Conservation (phyloP, 106 monocot species). For the Allium fistulosum region DNA sequence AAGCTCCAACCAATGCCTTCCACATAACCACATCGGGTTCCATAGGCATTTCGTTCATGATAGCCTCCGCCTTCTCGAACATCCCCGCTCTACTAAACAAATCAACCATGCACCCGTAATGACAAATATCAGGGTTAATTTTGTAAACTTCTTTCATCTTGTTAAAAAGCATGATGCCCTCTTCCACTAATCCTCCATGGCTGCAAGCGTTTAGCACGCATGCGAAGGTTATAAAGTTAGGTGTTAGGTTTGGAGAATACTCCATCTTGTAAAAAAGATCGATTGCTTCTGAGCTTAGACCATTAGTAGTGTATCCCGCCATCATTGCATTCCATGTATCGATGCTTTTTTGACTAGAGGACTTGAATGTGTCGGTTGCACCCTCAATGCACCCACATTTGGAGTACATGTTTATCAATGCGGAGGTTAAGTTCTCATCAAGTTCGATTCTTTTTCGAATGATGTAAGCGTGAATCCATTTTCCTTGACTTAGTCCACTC, state of each 20-base stretch:
- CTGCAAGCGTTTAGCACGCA: conserved; percentile 57
- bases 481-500: conserved; percentile 41
- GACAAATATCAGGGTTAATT: conserved; percentile 48
- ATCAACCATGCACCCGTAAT: conserved; percentile 73
- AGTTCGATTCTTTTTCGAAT: conserved; percentile 21
- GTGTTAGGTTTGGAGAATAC: conserved; percentile 12
- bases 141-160: conserved; percentile 33
- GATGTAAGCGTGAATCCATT: conserved; percentile 49
- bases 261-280: conserved; percentile 38
- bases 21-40: conserved; percentile 51
- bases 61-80: conserved; percentile 37
- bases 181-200: conserved; percentile 44
- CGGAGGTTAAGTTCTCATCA: conserved; percentile 39
- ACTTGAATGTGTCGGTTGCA: conserved; percentile 24
- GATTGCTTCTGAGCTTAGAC: conserved; percentile 21
- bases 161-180: conserved; percentile 27
- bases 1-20: conserved; percentile 53
- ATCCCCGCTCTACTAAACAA: conserved; percentile 44
- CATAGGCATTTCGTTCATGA: conserved; percentile 48
- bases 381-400: conserved; percentile 55
- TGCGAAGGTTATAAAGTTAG: conserved; percentile 46
- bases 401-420: conserved; percentile 68
- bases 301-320: conserved; percentile 36
- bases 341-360: conserved; percentile 6
- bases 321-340: conserved; percentile 65